phyloP scores from a whole-genome alignment of 495 filamentous ascomycete genomes.

The Aspergillus affinis region DNA sequence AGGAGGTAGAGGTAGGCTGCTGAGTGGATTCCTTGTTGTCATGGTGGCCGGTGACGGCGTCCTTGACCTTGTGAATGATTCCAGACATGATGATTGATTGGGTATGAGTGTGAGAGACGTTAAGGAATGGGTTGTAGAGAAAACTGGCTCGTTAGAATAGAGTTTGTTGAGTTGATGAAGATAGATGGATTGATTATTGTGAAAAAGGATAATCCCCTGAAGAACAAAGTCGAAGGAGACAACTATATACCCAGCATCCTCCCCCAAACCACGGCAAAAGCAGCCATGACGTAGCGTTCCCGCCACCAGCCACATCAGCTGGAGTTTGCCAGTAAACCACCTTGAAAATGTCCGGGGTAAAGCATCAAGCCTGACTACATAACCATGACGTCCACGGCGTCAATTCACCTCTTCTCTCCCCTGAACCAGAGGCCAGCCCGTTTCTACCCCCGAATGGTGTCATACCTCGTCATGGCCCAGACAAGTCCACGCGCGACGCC shows the following conservation, averaged over 20 bases:
- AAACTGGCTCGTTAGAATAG: too few relatives aligned
- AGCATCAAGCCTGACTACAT: too few relatives aligned
- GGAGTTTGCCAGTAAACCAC: not conserved
- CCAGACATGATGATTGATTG: slow-evolving; percentile 50
- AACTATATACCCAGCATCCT: not conserved
- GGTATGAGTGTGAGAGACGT: not conserved
- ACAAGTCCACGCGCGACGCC: not conserved
- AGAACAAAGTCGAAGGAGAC: not conserved
- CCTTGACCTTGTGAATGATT: slow-evolving; percentile 65
- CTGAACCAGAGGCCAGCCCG: not conserved
- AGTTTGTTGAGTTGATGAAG: too few relatives aligned
- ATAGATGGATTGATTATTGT: not conserved
- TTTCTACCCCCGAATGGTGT: not conserved
- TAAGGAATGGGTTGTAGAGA: not conserved
- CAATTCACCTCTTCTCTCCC: not conserved
- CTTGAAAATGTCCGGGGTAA: not conserved
- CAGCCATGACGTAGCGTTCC: not conserved
- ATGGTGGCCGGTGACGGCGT: slow-evolving; percentile 50
- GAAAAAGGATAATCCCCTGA: too few relatives aligned
- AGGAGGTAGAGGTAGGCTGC: slow-evolving; percentile 3
- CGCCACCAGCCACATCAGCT: not conserved
- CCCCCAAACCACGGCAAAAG: not conserved
- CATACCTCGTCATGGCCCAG: slow-evolving; percentile 2
- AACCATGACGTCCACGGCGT: not conserved
- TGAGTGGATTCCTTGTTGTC: slow-evolving; percentile 19